Conservation (phyloP, 1,284 basidiomycete genomes). For the Bjerkandera adusta region DNA sequence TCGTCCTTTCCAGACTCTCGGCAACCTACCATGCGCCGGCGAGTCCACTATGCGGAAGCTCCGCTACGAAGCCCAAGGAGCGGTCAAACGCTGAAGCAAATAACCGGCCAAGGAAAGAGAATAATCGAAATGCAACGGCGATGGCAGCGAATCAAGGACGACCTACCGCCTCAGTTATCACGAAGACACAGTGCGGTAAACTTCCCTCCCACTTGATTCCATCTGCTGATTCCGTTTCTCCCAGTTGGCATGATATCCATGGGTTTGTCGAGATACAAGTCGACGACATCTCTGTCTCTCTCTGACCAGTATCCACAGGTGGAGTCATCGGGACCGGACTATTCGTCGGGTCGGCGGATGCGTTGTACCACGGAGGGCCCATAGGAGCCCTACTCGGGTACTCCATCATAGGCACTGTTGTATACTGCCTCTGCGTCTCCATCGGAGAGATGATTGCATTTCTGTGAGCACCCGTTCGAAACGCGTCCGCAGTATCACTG, state of each 20-base stretch:
- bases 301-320: constrained; percentile 18
- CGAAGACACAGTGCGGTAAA: constrained; percentile 22
- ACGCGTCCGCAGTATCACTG: not conserved
- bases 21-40: too few species aligned
- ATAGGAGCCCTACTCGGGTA: constrained; percentile 64
- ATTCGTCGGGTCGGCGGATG: constrained; percentile 46
- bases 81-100: not conserved
- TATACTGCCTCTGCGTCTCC: constrained; percentile 35
- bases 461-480: constrained; percentile 13
- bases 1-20: too few species aligned
- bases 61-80: not conserved
- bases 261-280: constrained; percentile 9
- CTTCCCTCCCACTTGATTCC: not conserved
- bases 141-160: constrained; percentile 23
- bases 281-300: constrained; percentile 14
- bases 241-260: constrained; percentile 27
- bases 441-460: constrained; percentile 27
- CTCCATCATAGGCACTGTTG: constrained; percentile 42
- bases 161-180: constrained; percentile 24
- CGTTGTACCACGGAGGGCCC: constrained; percentile 51
- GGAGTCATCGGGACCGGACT: constrained; percentile 48
- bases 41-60: too few species aligned
- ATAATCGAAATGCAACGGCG: constrained; percentile 20
- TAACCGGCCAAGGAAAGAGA: constrained; percentile 17
- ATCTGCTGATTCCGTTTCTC: not conserved